A percentile compares a stretch with the other conserved stretches of the same genome.
phyloP scores from a whole-genome alignment of 2,329 filamentous ascomycete species.

The Karstenula rhodostoma region DNA sequence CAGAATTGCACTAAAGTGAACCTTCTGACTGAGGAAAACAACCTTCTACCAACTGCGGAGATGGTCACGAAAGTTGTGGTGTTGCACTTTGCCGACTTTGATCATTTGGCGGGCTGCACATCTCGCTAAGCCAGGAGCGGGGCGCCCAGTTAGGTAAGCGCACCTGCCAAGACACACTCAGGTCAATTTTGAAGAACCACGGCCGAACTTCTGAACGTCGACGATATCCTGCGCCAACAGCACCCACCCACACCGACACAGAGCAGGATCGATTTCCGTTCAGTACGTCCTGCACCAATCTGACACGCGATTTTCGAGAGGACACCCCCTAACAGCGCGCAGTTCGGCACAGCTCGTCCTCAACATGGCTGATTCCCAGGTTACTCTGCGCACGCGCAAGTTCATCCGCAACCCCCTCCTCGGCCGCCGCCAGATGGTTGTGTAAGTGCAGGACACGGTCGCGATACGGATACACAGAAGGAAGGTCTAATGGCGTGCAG shows the following conservation, averaged over 20 bases:
- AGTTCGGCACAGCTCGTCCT: slow-evolving; percentile 44
- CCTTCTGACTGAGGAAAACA: background rate
- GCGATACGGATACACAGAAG: slow-evolving; percentile 20
- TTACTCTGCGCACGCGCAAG: slow-evolving; percentile 87
- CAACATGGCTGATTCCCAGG: slow-evolving; percentile 83
- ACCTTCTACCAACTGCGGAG: background rate
- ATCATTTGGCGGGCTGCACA: background rate
- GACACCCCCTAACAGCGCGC: slow-evolving; percentile 28
- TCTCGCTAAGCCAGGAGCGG: too few relatives aligned
- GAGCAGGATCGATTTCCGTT: slow-evolving; percentile 46
- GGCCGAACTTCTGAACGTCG: slow-evolving; percentile 28
- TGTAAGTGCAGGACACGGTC: slow-evolving; percentile 66
- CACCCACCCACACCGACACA: slow-evolving; percentile 38
- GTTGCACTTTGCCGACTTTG: background rate
- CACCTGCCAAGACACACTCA: slow-evolving; percentile 22
- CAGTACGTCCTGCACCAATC: slow-evolving; percentile 37
- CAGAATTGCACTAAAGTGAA: background rate
- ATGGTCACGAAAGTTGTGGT: background rate
- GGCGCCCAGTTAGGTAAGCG: slow-evolving; percentile 23
- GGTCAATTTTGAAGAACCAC: slow-evolving; percentile 16
- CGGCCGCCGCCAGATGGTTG: slow-evolving; percentile 99
- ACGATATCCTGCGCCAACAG: slow-evolving; percentile 42
- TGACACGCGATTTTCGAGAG: slow-evolving; percentile 15
- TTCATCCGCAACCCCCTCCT: slow-evolving; percentile 99
- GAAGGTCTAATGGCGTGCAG: slow-evolving; percentile 61